These are phyloP conservation scores for Polytolypa hystricis DNA, from an alignment of 2,329 filamentous ascomycete species.

Conservation along the genomic window DNA sequence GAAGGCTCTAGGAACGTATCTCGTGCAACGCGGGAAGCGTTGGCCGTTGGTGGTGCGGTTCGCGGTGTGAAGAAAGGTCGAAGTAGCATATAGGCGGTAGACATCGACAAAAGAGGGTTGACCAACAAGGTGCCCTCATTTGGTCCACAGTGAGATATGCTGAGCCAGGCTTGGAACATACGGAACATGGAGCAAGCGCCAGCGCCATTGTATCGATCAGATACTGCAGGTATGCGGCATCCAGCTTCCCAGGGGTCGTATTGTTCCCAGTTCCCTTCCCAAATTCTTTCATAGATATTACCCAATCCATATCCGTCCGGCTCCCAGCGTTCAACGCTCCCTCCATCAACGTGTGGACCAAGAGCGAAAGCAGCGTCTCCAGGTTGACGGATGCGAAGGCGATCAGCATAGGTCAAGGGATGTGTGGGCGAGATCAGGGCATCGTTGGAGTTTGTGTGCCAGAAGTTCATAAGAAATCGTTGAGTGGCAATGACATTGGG, in stretches of 20 bases:
- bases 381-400: slow-evolving; percentile 59
- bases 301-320: slow-evolving; percentile 49
- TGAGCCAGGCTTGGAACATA: slow-evolving; percentile 76
- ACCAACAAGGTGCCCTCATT: slow-evolving; percentile 70
- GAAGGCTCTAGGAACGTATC: slow-evolving; percentile 35
- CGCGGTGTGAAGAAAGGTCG: slow-evolving; percentile 67
- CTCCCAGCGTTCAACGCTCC: slow-evolving; percentile 67
- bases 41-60: slow-evolving; percentile 30
- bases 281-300: slow-evolving; percentile 62
- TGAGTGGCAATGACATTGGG: slow-evolving; percentile 53
- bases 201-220: slow-evolving; percentile 68
- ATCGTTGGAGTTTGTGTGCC: slow-evolving; percentile 37
- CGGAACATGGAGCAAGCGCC: slow-evolving; percentile 78
- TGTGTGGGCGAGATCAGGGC: slow-evolving; percentile 40
- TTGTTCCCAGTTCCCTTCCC: slow-evolving; percentile 64
- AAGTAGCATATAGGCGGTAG: slow-evolving; percentile 70
- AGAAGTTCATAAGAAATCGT: slow-evolving; percentile 51
- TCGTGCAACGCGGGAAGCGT: slow-evolving; percentile 32
- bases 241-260: slow-evolving; percentile 76
- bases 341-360: slow-evolving; percentile 63
- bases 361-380: slow-evolving; percentile 61
- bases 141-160: slow-evolving; percentile 59
- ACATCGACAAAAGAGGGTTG: slow-evolving; percentile 62
- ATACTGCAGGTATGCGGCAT: slow-evolving; percentile 54
- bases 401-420: slow-evolving; percentile 59